Evolutionary conservation across 768 basidiomycete species (phyloP), one percentile per base, ranked within the genome.

Genomic region (Kwoniella sp.): DNA sequence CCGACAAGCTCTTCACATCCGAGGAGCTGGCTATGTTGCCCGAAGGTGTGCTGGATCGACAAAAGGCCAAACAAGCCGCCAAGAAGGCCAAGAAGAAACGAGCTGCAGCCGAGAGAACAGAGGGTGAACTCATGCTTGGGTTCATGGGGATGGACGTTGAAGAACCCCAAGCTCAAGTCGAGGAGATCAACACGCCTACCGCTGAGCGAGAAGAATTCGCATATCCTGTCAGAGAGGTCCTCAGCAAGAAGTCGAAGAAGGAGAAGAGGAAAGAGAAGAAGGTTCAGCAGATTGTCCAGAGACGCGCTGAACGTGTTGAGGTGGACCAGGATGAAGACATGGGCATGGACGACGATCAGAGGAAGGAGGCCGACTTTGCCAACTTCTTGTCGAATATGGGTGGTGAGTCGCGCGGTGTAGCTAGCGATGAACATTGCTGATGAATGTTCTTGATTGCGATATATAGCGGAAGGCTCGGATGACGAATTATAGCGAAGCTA

Each of bases 91-190:
- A 80, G 55, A 75, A 76, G 57, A 26, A 65, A 22, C 63, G 58
- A 37, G 66, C 63, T 28, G 71, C 68, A n/a, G 71, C 67, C 17
- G 71, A 58, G 57, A 51, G 61, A 53, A 63, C 68, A 20, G 68
- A 66, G 23, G 75, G 69, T 8, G 75, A 70, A 34, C 52, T 74
- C 20, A 70, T 74, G 75, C 65, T 70, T 45, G 75, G 73, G 4
- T 69, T 73, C 57, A 70, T 71, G 62, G 72, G 61, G 37, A 72
- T 76, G 73, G 72, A 63, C n/a, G 67, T 85, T 67, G 82, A 79
- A 4, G 83, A 85, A 63, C 85, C 82, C 22, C 75, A 77, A 15
- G 73, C 73, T 4, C 75, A 75, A 45, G 84, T 85, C 20, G 75
- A 77, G 31, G 82, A 76, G 38, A 41, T 65, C 5, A 12, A 30